Conservation (phyloP, 2,329 filamentous ascomycete genomes). For the Macrophomina tecta region DNA sequence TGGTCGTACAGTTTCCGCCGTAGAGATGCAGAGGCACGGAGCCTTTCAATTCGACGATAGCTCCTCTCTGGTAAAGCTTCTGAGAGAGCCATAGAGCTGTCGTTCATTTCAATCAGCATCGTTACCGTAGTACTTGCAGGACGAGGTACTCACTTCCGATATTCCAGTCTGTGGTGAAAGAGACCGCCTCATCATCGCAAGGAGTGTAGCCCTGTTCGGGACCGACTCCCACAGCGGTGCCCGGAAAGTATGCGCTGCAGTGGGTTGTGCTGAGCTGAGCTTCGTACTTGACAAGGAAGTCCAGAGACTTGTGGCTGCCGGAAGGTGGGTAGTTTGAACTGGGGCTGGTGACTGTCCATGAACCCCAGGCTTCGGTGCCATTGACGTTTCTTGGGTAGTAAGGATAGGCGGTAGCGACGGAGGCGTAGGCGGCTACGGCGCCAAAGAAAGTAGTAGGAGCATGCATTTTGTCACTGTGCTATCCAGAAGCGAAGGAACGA, state of each 20-base stretch:
- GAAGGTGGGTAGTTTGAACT: conserved; percentile 14
- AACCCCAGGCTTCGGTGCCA: neutral
- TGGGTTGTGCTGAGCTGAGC: neutral
- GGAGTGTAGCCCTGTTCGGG: conserved; percentile 2
- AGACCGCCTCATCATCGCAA: conserved; percentile 8
- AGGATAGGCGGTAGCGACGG: neutral
- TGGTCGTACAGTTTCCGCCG: neutral
- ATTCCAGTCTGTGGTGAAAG: conserved; percentile 3
- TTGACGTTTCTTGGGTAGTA: neutral
- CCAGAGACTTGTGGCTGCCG: conserved; percentile 2
- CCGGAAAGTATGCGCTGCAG: conserved; percentile 8
- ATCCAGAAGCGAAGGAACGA: neutral
- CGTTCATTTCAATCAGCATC: neutral
- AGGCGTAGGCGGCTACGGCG: neutral
- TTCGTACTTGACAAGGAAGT: conserved; percentile 2
- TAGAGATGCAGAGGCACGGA: neutral
- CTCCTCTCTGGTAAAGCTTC: conserved; percentile 1
- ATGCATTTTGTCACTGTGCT: neutral
- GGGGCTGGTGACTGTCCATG: neutral
- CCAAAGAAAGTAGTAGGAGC: neutral
- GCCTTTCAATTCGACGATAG: neutral
- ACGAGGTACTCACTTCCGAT: neutral
- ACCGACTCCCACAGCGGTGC: neutral
- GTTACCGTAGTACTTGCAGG: no score
- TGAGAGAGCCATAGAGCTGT: neutral